Evolutionary conservation across 306 rosid species (phyloP).

Genomic region (Carpinus fangiana): DNA sequence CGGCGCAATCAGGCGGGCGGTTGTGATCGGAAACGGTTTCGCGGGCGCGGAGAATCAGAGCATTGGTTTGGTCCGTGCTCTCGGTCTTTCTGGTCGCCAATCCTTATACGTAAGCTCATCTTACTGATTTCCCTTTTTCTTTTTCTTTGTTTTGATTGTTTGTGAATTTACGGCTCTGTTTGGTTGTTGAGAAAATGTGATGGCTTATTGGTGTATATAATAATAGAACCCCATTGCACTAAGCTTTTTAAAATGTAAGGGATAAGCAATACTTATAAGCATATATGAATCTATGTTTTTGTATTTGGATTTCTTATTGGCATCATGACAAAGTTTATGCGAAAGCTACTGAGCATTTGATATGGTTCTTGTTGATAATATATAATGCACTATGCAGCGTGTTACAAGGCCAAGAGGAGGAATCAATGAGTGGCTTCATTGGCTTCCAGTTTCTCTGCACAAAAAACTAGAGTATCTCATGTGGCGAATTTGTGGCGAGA

Average conservation of each 20-base stretch:
- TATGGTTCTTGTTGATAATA: not conserved
- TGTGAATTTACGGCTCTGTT: not conserved
- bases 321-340: not conserved
- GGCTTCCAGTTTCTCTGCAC: conserved; percentile 88
- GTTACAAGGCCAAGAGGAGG: conserved; percentile 87
- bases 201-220: not conserved
- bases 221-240: not conserved
- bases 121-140: not conserved
- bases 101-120: conserved; percentile 55
- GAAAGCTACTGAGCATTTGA: not conserved
- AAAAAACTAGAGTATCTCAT: conserved; percentile 44
- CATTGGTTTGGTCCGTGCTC: conserved; percentile 82
- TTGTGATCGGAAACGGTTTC: conserved; percentile 83
- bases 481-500: conserved; percentile 34
- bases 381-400: conserved; percentile 56
- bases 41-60: conserved; percentile 92
- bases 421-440: conserved; percentile 71
- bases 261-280: not conserved
- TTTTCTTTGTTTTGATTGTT: not conserved
- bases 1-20: conserved; percentile 61
- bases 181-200: conserved; percentile 13
- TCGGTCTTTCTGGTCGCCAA: conserved; percentile 65
- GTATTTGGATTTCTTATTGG: not conserved
- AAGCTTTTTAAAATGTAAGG: too few relatives aligned
- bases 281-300: not conserved